phyloP scores from a whole-genome alignment of 805 yeast genomes.

The Saccharomycopsis guyanensis region DNA sequence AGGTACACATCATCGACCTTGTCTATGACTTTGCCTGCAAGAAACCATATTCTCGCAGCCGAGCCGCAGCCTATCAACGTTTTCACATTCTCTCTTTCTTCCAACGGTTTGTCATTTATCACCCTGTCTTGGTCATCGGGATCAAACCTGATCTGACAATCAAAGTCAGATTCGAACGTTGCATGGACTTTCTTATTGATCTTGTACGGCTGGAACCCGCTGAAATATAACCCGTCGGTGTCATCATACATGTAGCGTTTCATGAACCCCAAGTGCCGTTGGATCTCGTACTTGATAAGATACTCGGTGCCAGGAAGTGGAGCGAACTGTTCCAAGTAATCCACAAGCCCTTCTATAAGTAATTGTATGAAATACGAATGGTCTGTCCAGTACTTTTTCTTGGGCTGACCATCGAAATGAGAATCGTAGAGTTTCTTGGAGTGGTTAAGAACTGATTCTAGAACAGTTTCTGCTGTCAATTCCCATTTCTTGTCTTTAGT shows the following conservation, averaged over 20 bases:
- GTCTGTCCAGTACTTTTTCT: conserved; percentile 52
- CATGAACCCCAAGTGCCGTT: conserved; percentile 44
- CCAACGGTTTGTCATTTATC: conserved; percentile 28
- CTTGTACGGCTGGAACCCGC: conserved; percentile 43
- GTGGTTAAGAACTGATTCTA: conserved; percentile 43
- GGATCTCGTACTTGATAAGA: conserved; percentile 33
- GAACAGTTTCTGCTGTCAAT: conserved; percentile 9
- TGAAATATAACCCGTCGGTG: conserved; percentile 44
- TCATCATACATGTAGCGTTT: conserved; percentile 45
- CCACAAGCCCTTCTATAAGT: conserved; percentile 60
- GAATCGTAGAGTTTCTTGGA: conserved; percentile 47
- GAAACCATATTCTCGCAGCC: conserved; percentile 54
- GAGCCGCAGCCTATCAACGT: conserved; percentile 49
- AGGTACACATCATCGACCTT: conserved; percentile 26
- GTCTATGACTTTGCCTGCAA: conserved; percentile 46
- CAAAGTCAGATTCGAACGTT: conserved; percentile 41
- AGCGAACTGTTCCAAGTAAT: conserved; percentile 33
- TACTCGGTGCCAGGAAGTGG: conserved; percentile 26
- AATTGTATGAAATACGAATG: conserved; percentile 55
- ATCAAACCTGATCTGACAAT: conserved; percentile 40
- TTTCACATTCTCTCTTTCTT: conserved; percentile 30
- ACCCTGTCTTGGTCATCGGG: conserved; percentile 42
- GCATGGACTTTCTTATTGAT: conserved; percentile 40
- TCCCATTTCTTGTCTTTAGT: conserved; percentile 49
- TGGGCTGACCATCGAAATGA: conserved; percentile 41